Percentiles rank a stretch among this genome's conserved stretches.
Evolutionary conservation across 257 asterid genomes (phyloP).

Genomic region (Vinca minor): DNA sequence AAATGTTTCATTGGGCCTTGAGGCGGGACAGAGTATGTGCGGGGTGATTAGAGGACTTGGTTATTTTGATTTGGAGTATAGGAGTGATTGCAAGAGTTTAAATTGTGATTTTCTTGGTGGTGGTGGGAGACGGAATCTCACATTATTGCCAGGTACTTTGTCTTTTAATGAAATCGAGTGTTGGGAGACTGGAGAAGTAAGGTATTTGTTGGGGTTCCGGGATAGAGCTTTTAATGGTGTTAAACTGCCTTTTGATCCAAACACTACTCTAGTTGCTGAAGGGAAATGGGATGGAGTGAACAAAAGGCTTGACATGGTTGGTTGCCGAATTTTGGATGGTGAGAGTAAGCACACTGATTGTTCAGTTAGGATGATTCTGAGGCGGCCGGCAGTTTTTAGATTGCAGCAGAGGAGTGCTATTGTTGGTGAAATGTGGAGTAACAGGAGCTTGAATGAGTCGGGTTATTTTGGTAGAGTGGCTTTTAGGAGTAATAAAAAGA

Average conservation of each 20-base stretch:
- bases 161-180: slow-evolving; percentile 43
- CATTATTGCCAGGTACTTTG: slow-evolving; percentile 35
- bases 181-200: slow-evolving; percentile 51
- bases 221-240: slow-evolving; percentile 24
- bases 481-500: slow-evolving; percentile 33
- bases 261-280: slow-evolving; percentile 53
- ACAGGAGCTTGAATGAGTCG: slow-evolving; percentile 38
- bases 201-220: slow-evolving; percentile 58
- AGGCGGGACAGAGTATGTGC: slow-evolving; percentile 37
- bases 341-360: slow-evolving; percentile 62
- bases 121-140: slow-evolving; percentile 29
- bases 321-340: slow-evolving; percentile 58
- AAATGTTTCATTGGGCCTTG: slow-evolving; percentile 39
- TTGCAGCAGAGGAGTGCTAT: slow-evolving; percentile 56
- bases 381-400: slow-evolving; percentile 61
- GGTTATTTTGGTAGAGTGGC: slow-evolving; percentile 54
- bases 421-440: slow-evolving; percentile 79
- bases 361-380: slow-evolving; percentile 56
- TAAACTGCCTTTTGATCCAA: slow-evolving; percentile 41
- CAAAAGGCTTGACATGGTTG: slow-evolving; percentile 69
- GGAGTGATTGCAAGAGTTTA: slow-evolving; percentile 42
- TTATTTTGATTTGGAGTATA: slow-evolving; percentile 39
- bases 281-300: slow-evolving; percentile 69
- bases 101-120: slow-evolving; percentile 55
- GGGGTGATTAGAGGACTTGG: slow-evolving; percentile 29